Percentiles rank a stretch among this genome's conserved stretches.
Conservation (phyloP, 2,329 filamentous ascomycete genomes). For the Amauroascus verrucosus region DNA sequence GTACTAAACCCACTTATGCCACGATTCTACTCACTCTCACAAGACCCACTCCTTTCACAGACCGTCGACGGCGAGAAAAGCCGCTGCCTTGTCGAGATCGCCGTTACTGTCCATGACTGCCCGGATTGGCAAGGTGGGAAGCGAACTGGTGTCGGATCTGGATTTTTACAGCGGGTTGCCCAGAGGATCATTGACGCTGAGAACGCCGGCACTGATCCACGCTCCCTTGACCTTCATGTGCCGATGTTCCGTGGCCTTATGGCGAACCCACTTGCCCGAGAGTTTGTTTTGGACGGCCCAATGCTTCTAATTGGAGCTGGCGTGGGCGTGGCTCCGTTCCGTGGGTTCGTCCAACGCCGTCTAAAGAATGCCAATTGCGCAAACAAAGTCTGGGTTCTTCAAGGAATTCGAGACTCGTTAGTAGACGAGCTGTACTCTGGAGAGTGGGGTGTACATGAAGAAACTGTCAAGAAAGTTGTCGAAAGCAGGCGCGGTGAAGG, state of each 20-base stretch:
- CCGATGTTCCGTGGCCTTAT: conserved; percentile 99
- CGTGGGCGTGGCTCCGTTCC: conserved; percentile 93
- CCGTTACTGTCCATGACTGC: conserved; percentile 88
- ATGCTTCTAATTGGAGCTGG: conserved; percentile 97
- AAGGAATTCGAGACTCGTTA: conserved; percentile 85
- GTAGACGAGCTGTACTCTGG: conserved; percentile 94
- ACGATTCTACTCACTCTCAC: conserved; percentile 94
- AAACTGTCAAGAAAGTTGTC: conserved; percentile 72
- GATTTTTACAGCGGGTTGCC: conserved; percentile 84
- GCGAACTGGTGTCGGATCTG: conserved; percentile 80
- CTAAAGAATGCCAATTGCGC: conserved; percentile 91
- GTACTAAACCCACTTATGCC: conserved; percentile 85
- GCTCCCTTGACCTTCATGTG: conserved; percentile 56
- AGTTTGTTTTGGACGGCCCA: conserved; percentile 86
- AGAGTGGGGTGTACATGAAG: conserved; percentile 89
- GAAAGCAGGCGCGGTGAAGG: conserved; percentile 67
- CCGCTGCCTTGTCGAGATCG: conserved; percentile 81
- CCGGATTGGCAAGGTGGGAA: conserved; percentile 62
- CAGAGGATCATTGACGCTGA: conserved; percentile 60
- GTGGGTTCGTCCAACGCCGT: conserved; percentile 89
- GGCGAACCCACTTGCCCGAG: conserved; percentile 85
- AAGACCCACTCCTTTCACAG: conserved; percentile 77
- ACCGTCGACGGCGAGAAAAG: conserved; percentile 57
- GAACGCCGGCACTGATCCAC: conserved; percentile 44
- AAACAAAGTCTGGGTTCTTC: conserved; percentile 95